Evolutionary conservation across 192 early-diverging fungal species (phyloP), one percentile per base, ranked within the genome.

Genomic region (Coemansia aciculifera): DNA sequence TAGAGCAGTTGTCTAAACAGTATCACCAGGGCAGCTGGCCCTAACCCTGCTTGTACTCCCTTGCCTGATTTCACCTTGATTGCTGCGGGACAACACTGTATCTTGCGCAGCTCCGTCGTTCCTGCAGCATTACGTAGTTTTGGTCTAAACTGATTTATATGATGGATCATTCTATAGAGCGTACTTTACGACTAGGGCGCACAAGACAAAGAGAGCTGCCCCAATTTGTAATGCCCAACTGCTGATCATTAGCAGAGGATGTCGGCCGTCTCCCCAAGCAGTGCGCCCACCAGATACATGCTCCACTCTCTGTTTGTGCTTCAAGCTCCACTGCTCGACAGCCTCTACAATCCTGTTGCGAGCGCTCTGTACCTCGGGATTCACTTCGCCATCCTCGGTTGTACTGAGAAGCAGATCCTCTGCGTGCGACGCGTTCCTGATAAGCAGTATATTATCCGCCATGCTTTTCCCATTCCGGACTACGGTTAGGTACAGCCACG

Each of bases 371-470:
- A 66, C 59, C 52, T 36, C 71, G 21, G 56, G n/a, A n/a, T 29
- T 48, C 5, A 3, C 23, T n/a, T 56, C 13, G 38, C 19, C 56
- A 15, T 71, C 34, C 12, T 37, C 29, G 13, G 66, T 34, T 24
- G 19, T 17, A 1, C 48, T 31, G 3, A 2, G 17, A 17, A 62
- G 62, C 27, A 77, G 54, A 52, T 78, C 76, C 46, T 78, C 67
- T 0, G 71, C 66, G 38, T 78, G 76, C 32, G 71, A 69, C 1
- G 71, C 71, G 15, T 64, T 63, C 17, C 39, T 21, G 8, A 72
- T 65, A 21, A 68, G 63, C 23, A 71, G 31, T 1, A 44, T 13
- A 37, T 40, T 34, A 38, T 37, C 12, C 9, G 60, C 21, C 23
- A 12, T 5, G 32, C 8, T 17, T 17, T 10, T 38, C 5, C 34